A percentile compares a stretch with the other conserved stretches of the same genome.
Conservation (phyloP, 768 basidiomycete genomes). For the Rhodotorula graminis region DNA sequence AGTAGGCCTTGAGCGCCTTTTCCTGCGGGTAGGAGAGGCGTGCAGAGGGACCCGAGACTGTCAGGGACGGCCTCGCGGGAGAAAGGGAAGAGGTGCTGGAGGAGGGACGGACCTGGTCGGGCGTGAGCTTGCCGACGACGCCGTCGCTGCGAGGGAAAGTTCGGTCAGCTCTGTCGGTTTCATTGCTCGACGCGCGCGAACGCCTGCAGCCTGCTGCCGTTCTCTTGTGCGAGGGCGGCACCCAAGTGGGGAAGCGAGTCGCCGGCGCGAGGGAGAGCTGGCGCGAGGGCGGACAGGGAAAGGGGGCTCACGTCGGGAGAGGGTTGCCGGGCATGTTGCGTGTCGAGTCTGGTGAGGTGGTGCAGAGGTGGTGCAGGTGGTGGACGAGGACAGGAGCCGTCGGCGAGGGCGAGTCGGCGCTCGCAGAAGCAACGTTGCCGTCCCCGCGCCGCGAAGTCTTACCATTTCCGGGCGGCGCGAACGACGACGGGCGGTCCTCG, state of each 20-base stretch:
- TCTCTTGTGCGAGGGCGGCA: no score
- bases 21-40: not conserved
- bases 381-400: not conserved
- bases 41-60: no score
- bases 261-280: not conserved
- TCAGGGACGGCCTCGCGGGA: no score
- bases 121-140: slow-evolving; percentile 27
- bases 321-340: slow-evolving; percentile 15
- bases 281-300: not conserved
- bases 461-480: not conserved
- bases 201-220: no score
- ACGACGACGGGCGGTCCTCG: no score
- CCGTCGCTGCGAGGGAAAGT: slow-evolving; percentile 19
- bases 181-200: no score
- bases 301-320: slow-evolving; percentile 3
- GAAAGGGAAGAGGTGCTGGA: no score
- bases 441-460: not conserved
- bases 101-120: not conserved
- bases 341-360: not conserved
- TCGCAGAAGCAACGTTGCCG: no score
- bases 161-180: not conserved
- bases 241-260: not conserved
- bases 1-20: slow-evolving; percentile 20
- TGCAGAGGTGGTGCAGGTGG: not conserved
- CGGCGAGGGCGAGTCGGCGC: no score